These are phyloP conservation scores for Panicum virgatum DNA, from an alignment of 202 grass and related monocot genomes.

Conservation along the genomic window DNA sequence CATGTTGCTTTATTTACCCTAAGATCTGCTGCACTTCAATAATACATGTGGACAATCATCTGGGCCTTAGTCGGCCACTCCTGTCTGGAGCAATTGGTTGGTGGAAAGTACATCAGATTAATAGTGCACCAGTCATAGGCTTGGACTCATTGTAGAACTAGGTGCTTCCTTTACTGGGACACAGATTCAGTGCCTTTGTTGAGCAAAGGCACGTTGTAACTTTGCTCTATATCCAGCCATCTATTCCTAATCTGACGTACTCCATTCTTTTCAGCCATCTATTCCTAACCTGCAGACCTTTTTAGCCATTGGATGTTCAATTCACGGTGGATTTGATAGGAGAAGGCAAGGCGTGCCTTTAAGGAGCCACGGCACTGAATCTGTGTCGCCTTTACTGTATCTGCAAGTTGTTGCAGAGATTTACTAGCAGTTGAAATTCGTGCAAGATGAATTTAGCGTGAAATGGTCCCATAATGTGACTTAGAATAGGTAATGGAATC, in stretches of 20 bases:
- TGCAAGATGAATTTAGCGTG: background rate
- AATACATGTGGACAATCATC: constrained; percentile 30
- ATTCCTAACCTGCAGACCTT: no score
- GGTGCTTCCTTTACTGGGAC: constrained; percentile 7
- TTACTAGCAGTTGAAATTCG: background rate
- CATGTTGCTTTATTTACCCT: constrained; percentile 29
- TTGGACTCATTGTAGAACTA: background rate
- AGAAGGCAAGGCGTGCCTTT: no score
- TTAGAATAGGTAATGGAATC: background rate
- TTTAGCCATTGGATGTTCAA: no score
- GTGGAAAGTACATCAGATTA: background rate
- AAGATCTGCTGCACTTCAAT: constrained; percentile 23
- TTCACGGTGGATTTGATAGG: no score
- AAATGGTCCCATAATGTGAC: background rate
- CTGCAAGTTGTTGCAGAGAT: constrained; percentile 5
- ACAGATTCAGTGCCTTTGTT: no score
- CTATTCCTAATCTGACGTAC: no score
- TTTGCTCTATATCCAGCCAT: no score
- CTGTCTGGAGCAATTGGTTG: constrained; percentile 28
- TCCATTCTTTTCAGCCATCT: no score
- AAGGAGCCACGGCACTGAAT: no score
- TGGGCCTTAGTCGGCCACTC: constrained; percentile 30
- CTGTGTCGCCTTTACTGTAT: background rate
- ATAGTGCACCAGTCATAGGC: constrained; percentile 27
- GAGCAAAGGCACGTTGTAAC: no score